Evolutionary conservation across 345 rosid species (phyloP), one percentile per base, ranked within the genome.

Genomic region (Eucalyptus guilfoylei): DNA sequence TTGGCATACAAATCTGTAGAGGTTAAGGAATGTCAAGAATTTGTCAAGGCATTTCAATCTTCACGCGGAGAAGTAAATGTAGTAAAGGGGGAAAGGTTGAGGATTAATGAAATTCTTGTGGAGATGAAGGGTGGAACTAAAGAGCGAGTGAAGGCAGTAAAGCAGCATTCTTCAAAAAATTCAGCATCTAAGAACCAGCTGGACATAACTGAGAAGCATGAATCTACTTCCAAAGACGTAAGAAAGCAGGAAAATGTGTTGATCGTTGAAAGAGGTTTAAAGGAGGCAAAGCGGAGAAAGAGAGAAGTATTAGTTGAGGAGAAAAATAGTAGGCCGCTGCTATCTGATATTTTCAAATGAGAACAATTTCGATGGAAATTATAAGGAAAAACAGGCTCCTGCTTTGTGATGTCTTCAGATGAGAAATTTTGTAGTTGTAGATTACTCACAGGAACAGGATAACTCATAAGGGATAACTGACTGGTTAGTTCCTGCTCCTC

Each of bases 241-340:
- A 49, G 40, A n/a, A n/a, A 86, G 86, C 48, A 83, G 58, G 88
- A 60, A 64, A 72, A 86, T 54, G 47, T 40, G 85, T 40, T 11
- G 85, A n/a, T 58, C 28, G 5, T 40, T 30, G 47, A 49, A 45
- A 54, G 64, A 37, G 86, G 34, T 34, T 55, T n/a, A 69, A 87
- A 88, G 52, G 88, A 90, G 89, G 88, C 90, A 49, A 92, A 89
- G 47, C 88, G 88, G 86, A 50, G 28, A 30, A 87, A 92, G 42
- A 52, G 62, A 19, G 48, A 88, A 80, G 86, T 62, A 69, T 49
- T 80, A 55, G 48, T 64, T n/a, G 89, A 90, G 88, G 90, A 90
- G 13, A 88, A 34, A 58, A 89, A 52, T 64, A 23, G 24, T 52
- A 50, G 54, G 47, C 91, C 86, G 47, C 93, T 93, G 87, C 30